Conservation (phyloP, 768 basidiomycete genomes). For the Amylocystis lapponica region DNA sequence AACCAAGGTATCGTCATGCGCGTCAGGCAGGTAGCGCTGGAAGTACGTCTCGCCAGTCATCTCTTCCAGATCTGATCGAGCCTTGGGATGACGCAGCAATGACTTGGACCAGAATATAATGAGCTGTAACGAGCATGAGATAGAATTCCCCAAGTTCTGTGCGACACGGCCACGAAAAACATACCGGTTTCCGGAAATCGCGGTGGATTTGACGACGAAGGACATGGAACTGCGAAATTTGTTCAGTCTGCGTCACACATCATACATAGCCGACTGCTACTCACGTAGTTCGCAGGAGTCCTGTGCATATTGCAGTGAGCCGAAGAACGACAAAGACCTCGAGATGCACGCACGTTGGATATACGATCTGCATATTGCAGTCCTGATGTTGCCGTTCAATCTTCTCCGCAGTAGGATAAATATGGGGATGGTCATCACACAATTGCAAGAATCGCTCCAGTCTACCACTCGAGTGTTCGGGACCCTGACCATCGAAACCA, state of each 20-base stretch:
- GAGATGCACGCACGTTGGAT: slow-evolving; percentile 69
- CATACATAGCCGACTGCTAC: slow-evolving; percentile 11
- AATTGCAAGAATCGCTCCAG: slow-evolving; percentile 97
- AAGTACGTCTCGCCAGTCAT: slow-evolving; percentile 88
- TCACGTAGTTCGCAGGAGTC: slow-evolving; percentile 90
- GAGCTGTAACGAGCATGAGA: slow-evolving; percentile 40
- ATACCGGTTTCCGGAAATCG: slow-evolving; percentile 94
- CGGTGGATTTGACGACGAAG: slow-evolving; percentile 95
- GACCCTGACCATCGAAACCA: slow-evolving; percentile 97
- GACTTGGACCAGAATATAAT: slow-evolving; percentile 97
- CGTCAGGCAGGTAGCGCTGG: slow-evolving; percentile 90
- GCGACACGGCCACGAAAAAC: slow-evolving; percentile 23
- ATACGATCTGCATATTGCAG: slow-evolving; percentile 99
- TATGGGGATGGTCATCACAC: slow-evolving; percentile 92
- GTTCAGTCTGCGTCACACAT: no score
- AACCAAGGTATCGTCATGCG: slow-evolving; percentile 63
- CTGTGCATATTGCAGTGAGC: slow-evolving; percentile 29
- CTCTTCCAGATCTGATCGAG: slow-evolving; percentile 80
- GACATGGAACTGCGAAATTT: slow-evolving; percentile 83
- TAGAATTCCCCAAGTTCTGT: neutral
- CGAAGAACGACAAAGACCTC: neutral
- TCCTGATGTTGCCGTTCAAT: slow-evolving; percentile 95
- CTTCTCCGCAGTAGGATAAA: slow-evolving; percentile 86
- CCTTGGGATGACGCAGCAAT: slow-evolving; percentile 90
- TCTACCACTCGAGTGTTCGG: slow-evolving; percentile 94